Evolutionary conservation across 495 filamentous ascomycete genomes (phyloP).

Genomic region (Penicillium malachiteum): DNA sequence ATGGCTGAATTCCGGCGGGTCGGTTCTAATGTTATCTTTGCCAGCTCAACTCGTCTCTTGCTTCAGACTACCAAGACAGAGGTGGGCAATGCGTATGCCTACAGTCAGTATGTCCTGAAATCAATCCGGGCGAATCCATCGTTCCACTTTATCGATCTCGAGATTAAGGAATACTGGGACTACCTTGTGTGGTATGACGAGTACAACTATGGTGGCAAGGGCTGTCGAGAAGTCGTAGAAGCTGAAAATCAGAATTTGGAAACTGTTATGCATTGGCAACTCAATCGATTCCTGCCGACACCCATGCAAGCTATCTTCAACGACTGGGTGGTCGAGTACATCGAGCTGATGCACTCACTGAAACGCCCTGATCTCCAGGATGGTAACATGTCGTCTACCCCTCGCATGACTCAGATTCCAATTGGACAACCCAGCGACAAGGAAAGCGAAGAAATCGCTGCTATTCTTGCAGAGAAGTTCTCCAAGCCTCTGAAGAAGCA

Average conservation of each 20-base stretch:
- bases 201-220: constrained; percentile 97
- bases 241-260: constrained; percentile 83
- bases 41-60: constrained; percentile 81
- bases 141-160: constrained; percentile 95
- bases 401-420: constrained; percentile 74
- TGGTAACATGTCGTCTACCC: constrained; percentile 52
- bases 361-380: constrained; percentile 62
- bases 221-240: constrained; percentile 79
- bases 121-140: constrained; percentile 91
- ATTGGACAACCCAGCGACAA: constrained; percentile 49
- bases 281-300: constrained; percentile 79
- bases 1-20: constrained; percentile 97
- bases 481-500: constrained; percentile 89
- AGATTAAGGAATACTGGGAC: constrained; percentile 99
- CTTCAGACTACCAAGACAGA: constrained; percentile 96
- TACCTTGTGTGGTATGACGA: constrained; percentile 99
- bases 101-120: constrained; percentile 95
- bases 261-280: constrained; percentile 97
- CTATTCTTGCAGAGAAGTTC: constrained; percentile 71
- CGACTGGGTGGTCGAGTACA: constrained; percentile 91
- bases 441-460: constrained; percentile 56
- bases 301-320: constrained; percentile 83
- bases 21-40: constrained; percentile 90
- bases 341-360: constrained; percentile 85
- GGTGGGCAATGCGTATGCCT: constrained; percentile 95